Conservation (phyloP, 2,329 filamentous ascomycete species). For the Monosporascus sp. region DNA sequence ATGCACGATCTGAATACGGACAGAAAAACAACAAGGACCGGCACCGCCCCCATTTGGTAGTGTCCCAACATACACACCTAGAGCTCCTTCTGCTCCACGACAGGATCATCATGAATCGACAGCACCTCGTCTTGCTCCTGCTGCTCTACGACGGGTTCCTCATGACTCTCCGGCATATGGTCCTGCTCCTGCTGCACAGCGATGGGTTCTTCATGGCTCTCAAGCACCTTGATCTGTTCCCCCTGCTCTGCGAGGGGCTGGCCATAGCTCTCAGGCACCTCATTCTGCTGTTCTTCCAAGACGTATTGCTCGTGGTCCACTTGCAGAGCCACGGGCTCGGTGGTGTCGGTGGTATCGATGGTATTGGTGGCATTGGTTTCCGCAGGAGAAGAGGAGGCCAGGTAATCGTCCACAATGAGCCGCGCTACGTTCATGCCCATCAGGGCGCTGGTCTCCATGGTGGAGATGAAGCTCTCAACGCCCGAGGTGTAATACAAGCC, state of each 20-base stretch:
- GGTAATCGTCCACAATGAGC: slow-evolving; percentile 59
- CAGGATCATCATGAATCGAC: no score
- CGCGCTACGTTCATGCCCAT: slow-evolving; percentile 84
- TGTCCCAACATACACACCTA: no score
- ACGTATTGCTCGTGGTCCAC: slow-evolving; percentile 2
- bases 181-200: no score
- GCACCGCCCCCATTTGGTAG: no score
- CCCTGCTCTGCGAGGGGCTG: neutral
- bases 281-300: slow-evolving; percentile 2
- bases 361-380: slow-evolving; percentile 1
- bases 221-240: neutral
- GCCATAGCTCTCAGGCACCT: neutral
- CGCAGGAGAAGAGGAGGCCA: slow-evolving; percentile 6
- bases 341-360: neutral
- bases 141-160: no score
- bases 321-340: neutral
- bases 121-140: no score
- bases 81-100: no score
- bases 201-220: no score
- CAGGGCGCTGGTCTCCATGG: slow-evolving; percentile 92
- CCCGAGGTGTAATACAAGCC: slow-evolving; percentile 67
- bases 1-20: no score
- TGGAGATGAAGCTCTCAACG: slow-evolving; percentile 92
- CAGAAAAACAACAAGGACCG: no score
- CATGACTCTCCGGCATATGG: no score